These are phyloP conservation scores for Pseudonitzschia pungens DNA, from an alignment of 108 stramenopile species.

Conservation along the genomic window DNA sequence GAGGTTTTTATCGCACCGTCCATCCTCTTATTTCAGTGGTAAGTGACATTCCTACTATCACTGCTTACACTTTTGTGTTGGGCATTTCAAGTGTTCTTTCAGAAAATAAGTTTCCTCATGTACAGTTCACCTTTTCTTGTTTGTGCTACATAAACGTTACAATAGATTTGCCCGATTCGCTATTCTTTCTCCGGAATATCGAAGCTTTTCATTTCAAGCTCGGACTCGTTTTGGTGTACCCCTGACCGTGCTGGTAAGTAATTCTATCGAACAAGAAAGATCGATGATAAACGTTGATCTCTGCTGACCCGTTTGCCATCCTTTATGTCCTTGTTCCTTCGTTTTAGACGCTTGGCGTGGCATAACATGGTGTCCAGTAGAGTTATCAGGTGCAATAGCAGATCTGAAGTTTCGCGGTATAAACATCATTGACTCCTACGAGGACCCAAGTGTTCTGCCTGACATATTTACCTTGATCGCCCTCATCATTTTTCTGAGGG, in stretches of 20 bases:
- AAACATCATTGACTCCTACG: neutral
- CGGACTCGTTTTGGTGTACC: conserved; percentile 5
- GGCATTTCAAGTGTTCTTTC: no score
- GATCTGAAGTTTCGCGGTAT: neutral
- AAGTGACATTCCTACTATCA: neutral
- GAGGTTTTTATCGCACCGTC: neutral
- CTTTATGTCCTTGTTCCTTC: neutral
- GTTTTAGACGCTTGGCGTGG: neutral
- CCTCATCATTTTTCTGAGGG: neutral
- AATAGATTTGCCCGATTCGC: neutral
- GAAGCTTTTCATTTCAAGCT: neutral
- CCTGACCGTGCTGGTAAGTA: neutral
- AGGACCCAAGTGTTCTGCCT: neutral
- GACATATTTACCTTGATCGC: neutral
- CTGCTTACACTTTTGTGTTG: no score
- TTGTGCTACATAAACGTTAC: no score
- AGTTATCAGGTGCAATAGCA: neutral
- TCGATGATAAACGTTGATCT: neutral
- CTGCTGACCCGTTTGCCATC: neutral
- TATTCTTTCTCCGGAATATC: neutral
- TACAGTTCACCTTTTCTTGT: no score
- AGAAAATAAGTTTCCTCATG: no score
- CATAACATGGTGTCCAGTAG: neutral
- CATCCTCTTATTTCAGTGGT: neutral
- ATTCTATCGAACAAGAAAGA: neutral